Percentiles rank a stretch among this genome's conserved stretches.
phyloP scores from a whole-genome alignment of 2,329 filamentous ascomycete genomes.

The Thermoascus crustaceus region DNA sequence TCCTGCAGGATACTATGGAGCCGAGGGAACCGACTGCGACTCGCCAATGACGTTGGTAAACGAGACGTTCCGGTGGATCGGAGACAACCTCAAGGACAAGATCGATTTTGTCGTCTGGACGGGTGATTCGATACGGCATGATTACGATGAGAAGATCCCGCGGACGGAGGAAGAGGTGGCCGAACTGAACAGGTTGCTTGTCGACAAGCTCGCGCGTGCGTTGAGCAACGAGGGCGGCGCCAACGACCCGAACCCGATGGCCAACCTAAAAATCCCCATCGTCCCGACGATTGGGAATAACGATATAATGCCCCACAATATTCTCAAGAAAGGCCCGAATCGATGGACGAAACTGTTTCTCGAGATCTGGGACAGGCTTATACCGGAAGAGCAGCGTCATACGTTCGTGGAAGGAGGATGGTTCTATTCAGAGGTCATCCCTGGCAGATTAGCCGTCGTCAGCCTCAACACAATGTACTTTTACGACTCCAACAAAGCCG shows the following conservation, averaged over 20 bases:
- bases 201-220: constrained; percentile 65
- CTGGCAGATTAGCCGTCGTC: constrained; percentile 74
- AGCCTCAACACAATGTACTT: constrained; percentile 97
- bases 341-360: constrained; percentile 71
- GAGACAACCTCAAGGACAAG: constrained; percentile 63
- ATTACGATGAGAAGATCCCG: constrained; percentile 74
- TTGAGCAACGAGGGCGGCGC: constrained; percentile 53
- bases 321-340: constrained; percentile 78
- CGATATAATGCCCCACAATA: constrained; percentile 94
- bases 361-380: constrained; percentile 75
- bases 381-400: constrained; percentile 86
- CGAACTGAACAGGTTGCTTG: constrained; percentile 64
- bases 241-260: constrained; percentile 40
- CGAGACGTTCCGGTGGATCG: constrained; percentile 84
- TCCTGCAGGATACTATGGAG: constrained; percentile 70
- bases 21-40: constrained; percentile 84
- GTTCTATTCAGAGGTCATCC: constrained; percentile 90
- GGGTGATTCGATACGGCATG: constrained; percentile 80
- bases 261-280: constrained; percentile 65
- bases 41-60: constrained; percentile 72
- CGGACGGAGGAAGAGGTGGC: constrained; percentile 70
- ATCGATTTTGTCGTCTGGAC: constrained; percentile 93
- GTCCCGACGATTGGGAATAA: constrained; percentile 94
- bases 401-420: constrained; percentile 87
- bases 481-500: constrained; percentile 84